phyloP scores from a whole-genome alignment of 306 rosid species.

The Dryas drummondii region DNA sequence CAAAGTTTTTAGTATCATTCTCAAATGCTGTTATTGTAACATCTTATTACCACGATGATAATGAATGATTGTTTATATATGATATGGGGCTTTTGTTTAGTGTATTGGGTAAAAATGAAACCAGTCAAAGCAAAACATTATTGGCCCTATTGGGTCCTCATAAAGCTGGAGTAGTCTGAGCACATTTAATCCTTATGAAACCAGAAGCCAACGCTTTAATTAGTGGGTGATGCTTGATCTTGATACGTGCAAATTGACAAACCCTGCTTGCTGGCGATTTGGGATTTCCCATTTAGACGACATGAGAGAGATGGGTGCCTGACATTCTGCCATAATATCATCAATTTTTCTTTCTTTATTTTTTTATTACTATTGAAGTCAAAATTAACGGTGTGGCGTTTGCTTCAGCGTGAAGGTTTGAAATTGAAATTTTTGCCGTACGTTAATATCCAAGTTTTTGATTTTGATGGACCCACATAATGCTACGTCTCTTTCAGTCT shows the following conservation, averaged over 20 bases:
- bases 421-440: background rate
- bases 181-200: background rate
- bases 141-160: too few relatives aligned
- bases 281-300: too few relatives aligned
- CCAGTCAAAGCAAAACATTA: background rate
- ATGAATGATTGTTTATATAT: too few relatives aligned
- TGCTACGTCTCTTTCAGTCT: background rate
- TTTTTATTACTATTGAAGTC: background rate
- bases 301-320: background rate
- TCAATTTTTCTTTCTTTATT: background rate
- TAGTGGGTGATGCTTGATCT: background rate
- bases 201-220: constrained; percentile 9
- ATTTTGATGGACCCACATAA: constrained; percentile 27
- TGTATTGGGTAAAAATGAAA: background rate
- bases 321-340: background rate
- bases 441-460: background rate
- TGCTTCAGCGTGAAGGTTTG: constrained; percentile 27
- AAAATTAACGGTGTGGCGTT: constrained; percentile 6
- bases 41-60: too few relatives aligned
- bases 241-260: background rate
- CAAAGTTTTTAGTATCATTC: background rate
- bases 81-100: background rate
- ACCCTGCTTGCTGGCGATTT: background rate
- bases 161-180: too few relatives aligned
- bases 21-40: background rate